A percentile compares a stretch with the other conserved stretches of the same genome.
Conservation (phyloP, 805 yeast genomes). For the Candida germanica region DNA sequence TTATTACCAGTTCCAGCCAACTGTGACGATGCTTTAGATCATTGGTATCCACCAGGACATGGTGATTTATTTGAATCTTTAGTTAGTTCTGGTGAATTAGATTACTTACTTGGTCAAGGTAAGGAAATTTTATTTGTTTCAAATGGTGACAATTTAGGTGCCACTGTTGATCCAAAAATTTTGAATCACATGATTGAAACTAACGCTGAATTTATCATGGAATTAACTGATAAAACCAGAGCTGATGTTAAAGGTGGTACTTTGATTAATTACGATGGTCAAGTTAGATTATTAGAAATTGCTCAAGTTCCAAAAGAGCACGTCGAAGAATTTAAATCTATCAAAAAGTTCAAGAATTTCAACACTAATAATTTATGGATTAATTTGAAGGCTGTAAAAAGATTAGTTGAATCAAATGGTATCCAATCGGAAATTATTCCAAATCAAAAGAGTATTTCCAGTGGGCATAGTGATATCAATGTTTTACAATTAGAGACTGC, state of each 20-base stretch:
- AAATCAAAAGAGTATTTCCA: constrained; percentile 77
- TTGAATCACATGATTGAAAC: constrained; percentile 90
- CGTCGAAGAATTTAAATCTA: constrained; percentile 95
- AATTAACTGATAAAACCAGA: constrained; percentile 96
- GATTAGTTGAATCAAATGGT: constrained; percentile 78
- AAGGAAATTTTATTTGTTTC: constrained; percentile 94
- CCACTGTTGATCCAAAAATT: constrained; percentile 90
- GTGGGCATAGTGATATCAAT: constrained; percentile 73
- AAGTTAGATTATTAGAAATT: constrained; percentile 89
- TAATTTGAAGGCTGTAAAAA: constrained; percentile 89
- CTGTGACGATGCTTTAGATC: constrained; percentile 68
- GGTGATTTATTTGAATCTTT: constrained; percentile 95
- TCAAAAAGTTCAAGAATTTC: constrained; percentile 96
- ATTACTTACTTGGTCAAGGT: constrained; percentile 84
- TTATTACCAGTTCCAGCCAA: constrained; percentile 87
- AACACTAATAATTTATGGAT: constrained; percentile 99
- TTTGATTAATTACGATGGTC: constrained; percentile 91
- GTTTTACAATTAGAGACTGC: constrained; percentile 98
- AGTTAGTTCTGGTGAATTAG: constrained; percentile 87
- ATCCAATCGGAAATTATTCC: constrained; percentile 94
- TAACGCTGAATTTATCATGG: constrained; percentile 94
- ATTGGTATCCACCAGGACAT: constrained; percentile 99
- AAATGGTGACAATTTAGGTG: constrained; percentile 98
- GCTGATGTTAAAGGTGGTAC: constrained; percentile 99
- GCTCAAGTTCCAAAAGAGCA: constrained; percentile 99